A percentile compares a stretch with the other conserved stretches of the same genome.
phyloP scores from a whole-genome alignment of 768 basidiomycete genomes.

The Phylloporus sp. region DNA sequence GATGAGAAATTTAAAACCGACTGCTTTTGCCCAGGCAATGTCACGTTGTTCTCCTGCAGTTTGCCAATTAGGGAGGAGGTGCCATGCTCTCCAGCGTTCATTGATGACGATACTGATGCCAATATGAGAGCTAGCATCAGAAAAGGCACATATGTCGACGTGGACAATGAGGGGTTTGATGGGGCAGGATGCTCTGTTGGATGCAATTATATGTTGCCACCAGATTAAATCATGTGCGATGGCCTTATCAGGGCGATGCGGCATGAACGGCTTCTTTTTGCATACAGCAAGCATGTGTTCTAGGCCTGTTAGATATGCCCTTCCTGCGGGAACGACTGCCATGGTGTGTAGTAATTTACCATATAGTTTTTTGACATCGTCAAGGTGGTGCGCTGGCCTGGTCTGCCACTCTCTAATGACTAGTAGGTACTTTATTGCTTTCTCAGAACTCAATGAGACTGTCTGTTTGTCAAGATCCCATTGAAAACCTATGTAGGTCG shows the following conservation, averaged over 20 bases:
- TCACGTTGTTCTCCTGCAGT: not conserved
- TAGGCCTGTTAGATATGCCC: constrained; percentile 39
- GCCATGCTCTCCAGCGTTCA: not conserved
- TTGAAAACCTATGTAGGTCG: not conserved
- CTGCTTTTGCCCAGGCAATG: constrained; percentile 22
- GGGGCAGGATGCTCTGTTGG: no score
- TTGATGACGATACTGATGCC: no score
- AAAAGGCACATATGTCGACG: no score
- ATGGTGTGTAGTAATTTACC: not conserved
- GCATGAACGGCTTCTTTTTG: constrained; percentile 30
- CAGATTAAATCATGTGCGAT: not conserved
- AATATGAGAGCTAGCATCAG: no score
- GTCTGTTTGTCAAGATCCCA: not conserved
- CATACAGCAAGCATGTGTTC: constrained; percentile 35
- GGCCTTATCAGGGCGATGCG: constrained; percentile 4
- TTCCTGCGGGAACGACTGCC: constrained; percentile 27
- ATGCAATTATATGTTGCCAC: not conserved
- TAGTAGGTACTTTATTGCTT: not conserved
- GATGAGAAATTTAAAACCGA: constrained; percentile 5
- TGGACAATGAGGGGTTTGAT: no score
- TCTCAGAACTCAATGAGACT: not conserved
- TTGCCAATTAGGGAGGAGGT: constrained; percentile 13
- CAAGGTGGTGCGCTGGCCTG: not conserved
- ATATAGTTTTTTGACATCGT: not conserved
- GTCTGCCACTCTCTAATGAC: no score